Evolutionary conservation across 768 basidiomycete species (phyloP).

Genomic region (Amanita thiersii): DNA sequence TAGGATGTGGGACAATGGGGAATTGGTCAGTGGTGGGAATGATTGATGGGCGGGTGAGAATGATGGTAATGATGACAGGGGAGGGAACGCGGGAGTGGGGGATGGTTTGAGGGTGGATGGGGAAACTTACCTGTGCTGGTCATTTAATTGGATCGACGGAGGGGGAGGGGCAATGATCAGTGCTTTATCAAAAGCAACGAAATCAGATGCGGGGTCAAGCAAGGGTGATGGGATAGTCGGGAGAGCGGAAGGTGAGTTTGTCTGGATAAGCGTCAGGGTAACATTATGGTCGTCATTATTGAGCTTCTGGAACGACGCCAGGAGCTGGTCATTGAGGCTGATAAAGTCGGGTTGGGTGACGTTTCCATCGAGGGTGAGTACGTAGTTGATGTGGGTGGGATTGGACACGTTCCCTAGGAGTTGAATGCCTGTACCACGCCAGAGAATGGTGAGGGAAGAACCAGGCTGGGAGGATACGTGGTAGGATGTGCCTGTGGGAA

Average conservation of each 20-base stretch:
- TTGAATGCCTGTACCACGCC: constrained; percentile 61
- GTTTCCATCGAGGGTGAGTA: constrained; percentile 44
- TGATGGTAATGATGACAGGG: too few relatives aligned
- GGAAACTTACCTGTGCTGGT: too few relatives aligned
- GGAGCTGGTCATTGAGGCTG: constrained; percentile 25
- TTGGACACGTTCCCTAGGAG: constrained; percentile 43
- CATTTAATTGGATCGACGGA: too few relatives aligned
- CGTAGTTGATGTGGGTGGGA: constrained; percentile 26
- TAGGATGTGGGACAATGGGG: too few relatives aligned
- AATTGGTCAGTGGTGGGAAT: too few relatives aligned
- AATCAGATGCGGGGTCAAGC: too few relatives aligned
- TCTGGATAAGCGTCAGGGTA: constrained; percentile 41
- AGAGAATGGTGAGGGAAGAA: constrained; percentile 46
- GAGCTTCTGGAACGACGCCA: constrained; percentile 43
- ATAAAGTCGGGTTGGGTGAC: constrained; percentile 17
- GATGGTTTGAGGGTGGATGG: too few relatives aligned
- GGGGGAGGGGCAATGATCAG: constrained; percentile 34
- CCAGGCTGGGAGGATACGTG: constrained; percentile 58
- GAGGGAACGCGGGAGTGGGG: too few relatives aligned
- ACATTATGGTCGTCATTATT: constrained; percentile 44
- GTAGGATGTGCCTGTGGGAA: constrained; percentile 46
- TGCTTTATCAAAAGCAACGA: constrained; percentile 56
- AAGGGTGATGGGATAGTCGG: too few relatives aligned
- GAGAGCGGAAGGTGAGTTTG: too few relatives aligned
- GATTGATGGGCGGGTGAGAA: too few relatives aligned